Evolutionary conservation across 2,329 filamentous ascomycete genomes (phyloP), one percentile per base, ranked within the genome.

Genomic region (Fusarium secorum): DNA sequence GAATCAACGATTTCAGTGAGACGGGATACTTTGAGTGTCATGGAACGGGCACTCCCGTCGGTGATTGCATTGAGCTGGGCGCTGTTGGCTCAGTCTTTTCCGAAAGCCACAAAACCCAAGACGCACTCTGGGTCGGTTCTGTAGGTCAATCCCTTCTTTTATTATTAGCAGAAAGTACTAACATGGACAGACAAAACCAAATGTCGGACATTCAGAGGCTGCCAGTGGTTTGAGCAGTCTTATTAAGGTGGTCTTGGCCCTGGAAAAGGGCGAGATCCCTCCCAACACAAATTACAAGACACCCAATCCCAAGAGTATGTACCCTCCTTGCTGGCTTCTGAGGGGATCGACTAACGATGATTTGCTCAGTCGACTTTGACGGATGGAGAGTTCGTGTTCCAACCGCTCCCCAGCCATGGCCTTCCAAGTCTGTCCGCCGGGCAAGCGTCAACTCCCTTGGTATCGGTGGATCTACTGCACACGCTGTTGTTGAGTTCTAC

Each of bases 391-490:
- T 75, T 42, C 71, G 71, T 44, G 73, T 75, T 55, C 30, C 71
- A 7, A 75, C 68, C 0, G 61, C 41, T 35, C 62, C 70, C 1
- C 70, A 75, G 14, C 73, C 73, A 13, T 75, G 73, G 73, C 73
- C 73, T n/a, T 58, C 60, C 14, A 74, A 74, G 33, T 65, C 71
- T 9, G 59, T 75, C 15, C 73, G 70, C 32, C 68, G 76, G 30
- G 75, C 71, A 28, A 78, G 75, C 24, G 70, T 85, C 22, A 75
- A 75, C 45, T 75, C 73, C 4, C 71, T 84, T 60, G 84, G 83
- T 4, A 84, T 82, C 28, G 83, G 84, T 20, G 84, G 84, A 41
- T 80, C 81, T 20, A 85, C 85, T 63, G 81, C 80, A 0, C 84
- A 86, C 63, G 76, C 78, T 7, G 80, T 85, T 18, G 65, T 85